phyloP scores from a whole-genome alignment of 164 flowering plant genomes.

The Tetracentron sinense region DNA sequence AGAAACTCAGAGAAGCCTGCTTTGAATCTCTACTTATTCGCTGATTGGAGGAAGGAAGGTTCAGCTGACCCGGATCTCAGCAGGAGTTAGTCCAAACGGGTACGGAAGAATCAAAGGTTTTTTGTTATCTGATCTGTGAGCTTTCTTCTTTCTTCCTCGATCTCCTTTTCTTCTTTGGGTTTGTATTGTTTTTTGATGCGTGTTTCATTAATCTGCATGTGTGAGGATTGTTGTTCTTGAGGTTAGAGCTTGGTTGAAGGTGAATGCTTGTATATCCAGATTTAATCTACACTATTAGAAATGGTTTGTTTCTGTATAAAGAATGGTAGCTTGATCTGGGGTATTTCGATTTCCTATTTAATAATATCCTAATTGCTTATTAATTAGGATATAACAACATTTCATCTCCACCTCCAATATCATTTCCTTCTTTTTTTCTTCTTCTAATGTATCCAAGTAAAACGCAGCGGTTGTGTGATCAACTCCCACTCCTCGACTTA shows the following conservation, averaged over 20 bases:
- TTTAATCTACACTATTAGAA: neutral
- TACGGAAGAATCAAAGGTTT: neutral
- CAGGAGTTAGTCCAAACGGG: neutral
- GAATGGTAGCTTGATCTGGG: neutral
- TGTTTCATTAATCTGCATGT: neutral
- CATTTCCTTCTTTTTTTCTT: neutral
- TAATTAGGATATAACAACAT: neutral
- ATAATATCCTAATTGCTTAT: neutral
- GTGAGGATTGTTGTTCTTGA: neutral
- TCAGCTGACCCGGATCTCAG: conserved; percentile 18
- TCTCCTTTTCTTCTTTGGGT: neutral
- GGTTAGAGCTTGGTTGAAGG: neutral
- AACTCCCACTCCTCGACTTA: no score
- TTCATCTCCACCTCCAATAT: no score
- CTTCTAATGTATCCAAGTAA: no score
- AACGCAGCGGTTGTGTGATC: no score
- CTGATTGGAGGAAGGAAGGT: conserved; percentile 10
- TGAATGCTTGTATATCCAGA: neutral
- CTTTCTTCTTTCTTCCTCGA: neutral
- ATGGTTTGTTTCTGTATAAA: neutral
- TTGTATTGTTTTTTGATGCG: neutral
- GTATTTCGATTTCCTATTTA: neutral
- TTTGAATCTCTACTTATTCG: neutral
- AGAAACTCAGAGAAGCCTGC: neutral
- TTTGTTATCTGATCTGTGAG: conserved; percentile 15